Evolutionary conservation across 2,329 filamentous ascomycete genomes (phyloP), one percentile per base, ranked within the genome.

Genomic region (Ceratocystis eucalypticola): DNA sequence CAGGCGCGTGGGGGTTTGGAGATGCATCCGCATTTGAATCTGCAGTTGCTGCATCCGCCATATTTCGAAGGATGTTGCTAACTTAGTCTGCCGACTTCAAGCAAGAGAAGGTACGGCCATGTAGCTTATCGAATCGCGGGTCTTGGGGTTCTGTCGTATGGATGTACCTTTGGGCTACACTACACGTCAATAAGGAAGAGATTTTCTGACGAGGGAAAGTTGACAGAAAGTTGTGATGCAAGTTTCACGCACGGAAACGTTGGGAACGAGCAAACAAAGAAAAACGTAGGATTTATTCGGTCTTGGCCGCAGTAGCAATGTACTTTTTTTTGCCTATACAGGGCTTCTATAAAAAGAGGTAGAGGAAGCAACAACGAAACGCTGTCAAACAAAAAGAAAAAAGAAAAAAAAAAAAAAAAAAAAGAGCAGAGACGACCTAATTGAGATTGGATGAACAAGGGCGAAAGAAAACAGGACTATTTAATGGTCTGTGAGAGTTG

Each of bases 21-120:
- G 22, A 33, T 50, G 48, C 37, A n/a, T 20, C 25, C 7, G 62
- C 25, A 48, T 25, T n/a, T 66, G 50, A 28, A 28, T 25, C 37
- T 65, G 64, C 53, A 61, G 33, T 46, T 46, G 50, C 61, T 45
- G 61, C 61, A 30, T 45, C 61, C 33, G 37, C 61, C 61, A 63
- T 63, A 28, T 48, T 63, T 45, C 3, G 10, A 41, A 41, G 37
- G 25, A 30, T 63, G 20, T 63, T 17, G 22, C 20, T 12, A 41
- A 41, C 37, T 28, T 63, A 17, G 44, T 46, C 46, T 5, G 25
- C 53, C 53, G 53, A 59, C 53, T 59, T 59, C 17, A 59, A 59
- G 53, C 28, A 59, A 20, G 53, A 37, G 53, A 59, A 59, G 28
- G 25, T 37, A 59, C 53, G 53, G 53, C 53, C 53, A 59, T 59